Base-by-base conservation (phyloP, 768 basidiomycete species). In the Lentinula lateritia region DNA sequence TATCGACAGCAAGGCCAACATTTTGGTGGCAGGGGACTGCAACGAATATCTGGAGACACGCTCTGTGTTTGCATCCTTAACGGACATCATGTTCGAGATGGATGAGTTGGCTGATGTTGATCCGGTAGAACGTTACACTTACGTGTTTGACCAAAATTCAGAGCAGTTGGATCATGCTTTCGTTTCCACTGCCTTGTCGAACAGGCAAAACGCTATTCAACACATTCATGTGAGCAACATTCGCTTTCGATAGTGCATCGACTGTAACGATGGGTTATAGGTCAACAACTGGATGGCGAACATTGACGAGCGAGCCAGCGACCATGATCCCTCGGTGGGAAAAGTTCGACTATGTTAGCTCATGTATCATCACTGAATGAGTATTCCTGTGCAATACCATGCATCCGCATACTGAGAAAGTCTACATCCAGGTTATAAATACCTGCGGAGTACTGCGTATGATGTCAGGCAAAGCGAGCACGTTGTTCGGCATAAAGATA, bases 151-250 rank as follows among this genome's bases (percentile, higher is more conserved):
- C 66, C 81, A 84, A 66, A 82, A 84, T 68, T 75, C 74, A 3
- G 75, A 86, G 68, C 81, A 85, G 65, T 79, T 87, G 50, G 85
- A 87, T 69, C 85, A 87, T 66, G 73, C 78, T 16, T 82, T 86
- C 66, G 70, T 86, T 54, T 83, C 82, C 6, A 65, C 72, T 16
- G 77, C 79, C 6, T 68, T 87, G 41, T 73, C 70, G 48, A 53
- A 61, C 36, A 72, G 80, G n/a, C 73, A 74, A 8, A 74, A 75
- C 10, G 69, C 79, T 59, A 79, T 82, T 42, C 81, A 87, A 63
- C 84, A 87, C 63, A 75, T 87, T 23, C 85, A 87, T 68, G 77
- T 84, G 36, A 28, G 64, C 57, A 1, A 13, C 18, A 9, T 38
- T 28, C 35, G 39, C 23, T 20, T 36, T 7, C 9, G 0, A 32